Percentiles rank a stretch among this genome's conserved stretches.
These are phyloP conservation scores for Ganoderma sinense DNA, from an alignment of 1,284 basidiomycete genomes.

Conservation along the genomic window DNA sequence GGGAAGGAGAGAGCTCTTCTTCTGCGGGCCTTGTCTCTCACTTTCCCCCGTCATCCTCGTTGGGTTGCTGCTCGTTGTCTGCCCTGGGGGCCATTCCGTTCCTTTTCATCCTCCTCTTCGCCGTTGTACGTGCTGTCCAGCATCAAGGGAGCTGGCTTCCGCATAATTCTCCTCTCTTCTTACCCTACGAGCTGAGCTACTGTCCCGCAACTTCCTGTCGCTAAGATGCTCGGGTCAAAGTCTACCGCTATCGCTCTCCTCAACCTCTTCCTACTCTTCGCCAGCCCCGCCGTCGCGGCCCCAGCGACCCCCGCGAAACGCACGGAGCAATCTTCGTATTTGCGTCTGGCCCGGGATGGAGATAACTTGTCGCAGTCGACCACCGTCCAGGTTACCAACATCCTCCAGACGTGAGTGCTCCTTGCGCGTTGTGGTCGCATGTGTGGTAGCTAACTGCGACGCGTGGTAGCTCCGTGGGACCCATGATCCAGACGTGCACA, in stretches of 20 bases:
- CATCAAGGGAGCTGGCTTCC: conserved; percentile 60
- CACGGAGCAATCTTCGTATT: conserved; percentile 17
- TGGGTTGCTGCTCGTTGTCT: conserved; percentile 39
- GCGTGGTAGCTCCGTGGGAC: conserved; percentile 48
- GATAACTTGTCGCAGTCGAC: conserved; percentile 35
- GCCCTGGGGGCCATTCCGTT: conserved; percentile 67
- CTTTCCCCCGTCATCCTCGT: conserved; percentile 33
- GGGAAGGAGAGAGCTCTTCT: not conserved
- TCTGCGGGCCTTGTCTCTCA: conserved; percentile 23
- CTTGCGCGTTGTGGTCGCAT: conserved; percentile 2
- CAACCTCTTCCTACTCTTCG: conserved; percentile 43
- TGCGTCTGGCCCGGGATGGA: conserved; percentile 32
- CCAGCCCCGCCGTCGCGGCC: conserved; percentile 33
- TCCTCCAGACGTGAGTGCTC: conserved; percentile 44
- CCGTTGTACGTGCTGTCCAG: conserved; percentile 45
- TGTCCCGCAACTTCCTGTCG: conserved; percentile 24
- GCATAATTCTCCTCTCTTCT: conserved; percentile 32
- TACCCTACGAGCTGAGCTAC: conserved; percentile 18
- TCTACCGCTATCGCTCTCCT: conserved; percentile 43
- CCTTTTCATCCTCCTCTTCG: conserved; percentile 48
- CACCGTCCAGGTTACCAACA: conserved; percentile 41
- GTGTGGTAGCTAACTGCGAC: not conserved
- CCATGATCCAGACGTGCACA: conserved; percentile 68
- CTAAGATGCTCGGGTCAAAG: conserved; percentile 43
- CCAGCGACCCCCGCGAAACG: conserved; percentile 32